Evolutionary conservation across 108 stramenopile genomes (phyloP).

Genomic region (Pseudonitzschia multistriata): DNA sequence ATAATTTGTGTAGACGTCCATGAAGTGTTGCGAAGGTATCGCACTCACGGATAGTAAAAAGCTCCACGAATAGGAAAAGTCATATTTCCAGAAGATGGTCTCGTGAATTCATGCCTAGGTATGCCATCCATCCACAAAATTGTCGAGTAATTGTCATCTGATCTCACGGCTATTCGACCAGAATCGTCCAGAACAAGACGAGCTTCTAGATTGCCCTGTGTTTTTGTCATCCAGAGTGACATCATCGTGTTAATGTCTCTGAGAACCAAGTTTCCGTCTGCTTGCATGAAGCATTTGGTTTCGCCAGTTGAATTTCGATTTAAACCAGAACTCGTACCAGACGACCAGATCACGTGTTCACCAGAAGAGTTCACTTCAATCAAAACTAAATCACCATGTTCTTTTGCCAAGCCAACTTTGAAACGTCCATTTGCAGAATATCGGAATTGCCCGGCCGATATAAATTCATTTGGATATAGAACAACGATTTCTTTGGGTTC

Average conservation of each 20-base stretch:
- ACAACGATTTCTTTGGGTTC: constrained; percentile 7
- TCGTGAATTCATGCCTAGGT: constrained; percentile 23
- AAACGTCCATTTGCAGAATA: background rate
- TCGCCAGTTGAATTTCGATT: no score
- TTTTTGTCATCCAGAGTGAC: constrained; percentile 25
- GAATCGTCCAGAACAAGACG: constrained; percentile 21
- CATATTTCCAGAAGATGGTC: constrained; percentile 18
- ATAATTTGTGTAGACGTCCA: background rate
- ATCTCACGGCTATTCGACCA: constrained; percentile 25
- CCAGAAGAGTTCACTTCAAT: background rate
- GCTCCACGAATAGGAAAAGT: constrained; percentile 24
- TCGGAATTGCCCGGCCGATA: background rate
- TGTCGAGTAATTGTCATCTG: background rate
- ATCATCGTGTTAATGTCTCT: background rate
- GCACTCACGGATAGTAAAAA: constrained; percentile 32
- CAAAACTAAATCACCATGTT: background rate
- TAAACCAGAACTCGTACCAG: background rate
- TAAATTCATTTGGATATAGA: background rate
- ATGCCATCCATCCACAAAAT: constrained; percentile 28
- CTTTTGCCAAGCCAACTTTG: background rate
- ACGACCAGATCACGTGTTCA: background rate
- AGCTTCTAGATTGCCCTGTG: constrained; percentile 25
- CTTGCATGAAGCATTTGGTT: constrained; percentile 6
- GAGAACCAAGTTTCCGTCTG: constrained; percentile 36
- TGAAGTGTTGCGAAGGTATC: background rate